Evolutionary conservation across 176 grass and related monocot genomes (phyloP).

Genomic region (Guadua angustifolia): DNA sequence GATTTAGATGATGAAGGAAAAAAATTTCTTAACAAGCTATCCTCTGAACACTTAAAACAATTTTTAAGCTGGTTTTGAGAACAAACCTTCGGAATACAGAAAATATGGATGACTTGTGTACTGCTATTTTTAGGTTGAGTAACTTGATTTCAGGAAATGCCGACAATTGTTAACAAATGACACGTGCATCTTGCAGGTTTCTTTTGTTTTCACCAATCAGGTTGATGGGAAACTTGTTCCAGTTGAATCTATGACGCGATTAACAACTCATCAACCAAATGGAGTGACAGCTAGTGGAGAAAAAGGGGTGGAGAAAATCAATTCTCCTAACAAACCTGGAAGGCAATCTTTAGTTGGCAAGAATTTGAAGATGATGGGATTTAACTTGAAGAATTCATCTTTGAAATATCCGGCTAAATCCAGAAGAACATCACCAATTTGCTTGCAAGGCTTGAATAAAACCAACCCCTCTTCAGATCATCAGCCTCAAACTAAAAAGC

Average conservation of each 20-base stretch:
- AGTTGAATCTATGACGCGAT: constrained; percentile 69
- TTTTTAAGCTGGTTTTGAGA: constrained; percentile 4
- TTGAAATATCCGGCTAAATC: constrained; percentile 47
- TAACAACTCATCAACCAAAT: constrained; percentile 47
- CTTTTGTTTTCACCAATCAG: constrained; percentile 99
- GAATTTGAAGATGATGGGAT: constrained; percentile 58
- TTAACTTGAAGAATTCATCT: constrained; percentile 56
- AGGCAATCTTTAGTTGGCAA: constrained; percentile 48
- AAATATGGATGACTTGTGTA: background rate
- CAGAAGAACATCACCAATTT: constrained; percentile 48
- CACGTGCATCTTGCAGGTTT: constrained; percentile 68
- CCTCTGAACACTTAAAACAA: background rate
- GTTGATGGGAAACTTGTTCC: constrained; percentile 95
- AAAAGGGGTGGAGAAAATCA: constrained; percentile 37
- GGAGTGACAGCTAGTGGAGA: constrained; percentile 11
- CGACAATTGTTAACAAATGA: constrained; percentile 26
- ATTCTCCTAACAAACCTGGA: constrained; percentile 44
- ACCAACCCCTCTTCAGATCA: constrained; percentile 48
- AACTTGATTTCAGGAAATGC: constrained; percentile 29
- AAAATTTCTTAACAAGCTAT: constrained; percentile 14
- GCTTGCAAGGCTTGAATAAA: constrained; percentile 55
- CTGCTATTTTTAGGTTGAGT: constrained; percentile 14
- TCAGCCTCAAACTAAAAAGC: constrained; percentile 65
- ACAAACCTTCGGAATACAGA: constrained; percentile 1
- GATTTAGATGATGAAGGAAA: background rate